Conservation (phyloP, 331 rosid species). For the Erythrophleum ivorense region DNA sequence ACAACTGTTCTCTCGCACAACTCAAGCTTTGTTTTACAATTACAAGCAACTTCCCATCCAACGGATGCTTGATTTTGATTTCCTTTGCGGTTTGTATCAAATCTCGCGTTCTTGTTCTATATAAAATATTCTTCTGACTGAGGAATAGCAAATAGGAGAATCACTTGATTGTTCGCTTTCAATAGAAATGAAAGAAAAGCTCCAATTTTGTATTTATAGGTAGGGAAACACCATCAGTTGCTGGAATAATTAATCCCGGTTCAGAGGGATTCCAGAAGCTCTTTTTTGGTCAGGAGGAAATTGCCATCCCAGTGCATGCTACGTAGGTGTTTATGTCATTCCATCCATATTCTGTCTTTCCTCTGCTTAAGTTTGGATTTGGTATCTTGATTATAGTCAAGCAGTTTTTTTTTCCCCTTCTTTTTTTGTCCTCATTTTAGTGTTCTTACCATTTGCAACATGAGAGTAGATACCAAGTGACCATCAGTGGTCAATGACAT, state of each 20-base stretch:
- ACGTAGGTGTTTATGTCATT: slow-evolving; percentile 49
- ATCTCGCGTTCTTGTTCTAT: slow-evolving; percentile 19
- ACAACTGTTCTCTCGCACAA: slow-evolving; percentile 82
- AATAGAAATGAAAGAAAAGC: slow-evolving; percentile 32
- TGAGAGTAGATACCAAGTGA: slow-evolving; percentile 12
- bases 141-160: neutral
- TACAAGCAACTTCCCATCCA: slow-evolving; percentile 93
- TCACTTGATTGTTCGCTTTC: slow-evolving; percentile 11
- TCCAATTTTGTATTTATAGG: slow-evolving; percentile 53
- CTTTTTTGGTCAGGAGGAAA: slow-evolving; percentile 90
- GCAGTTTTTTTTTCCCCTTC: neutral
- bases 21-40: slow-evolving; percentile 91
- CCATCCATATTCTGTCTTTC: slow-evolving; percentile 2
- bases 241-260: slow-evolving; percentile 92
- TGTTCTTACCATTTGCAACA: neutral
- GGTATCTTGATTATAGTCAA: slow-evolving; percentile 7
- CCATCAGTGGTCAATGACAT: slow-evolving; percentile 17
- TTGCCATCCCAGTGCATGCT: slow-evolving; percentile 90
- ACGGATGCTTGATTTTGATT: slow-evolving; percentile 97
- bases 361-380: slow-evolving; percentile 33
- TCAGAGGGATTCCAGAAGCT: slow-evolving; percentile 96
- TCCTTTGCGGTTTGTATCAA: slow-evolving; percentile 73
- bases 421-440: neutral
- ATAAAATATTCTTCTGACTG: slow-evolving; percentile 12
- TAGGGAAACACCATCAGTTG: slow-evolving; percentile 94